These are phyloP conservation scores for Boletus rubescentipes DNA, from an alignment of 768 basidiomycete species.

Conservation along the genomic window DNA sequence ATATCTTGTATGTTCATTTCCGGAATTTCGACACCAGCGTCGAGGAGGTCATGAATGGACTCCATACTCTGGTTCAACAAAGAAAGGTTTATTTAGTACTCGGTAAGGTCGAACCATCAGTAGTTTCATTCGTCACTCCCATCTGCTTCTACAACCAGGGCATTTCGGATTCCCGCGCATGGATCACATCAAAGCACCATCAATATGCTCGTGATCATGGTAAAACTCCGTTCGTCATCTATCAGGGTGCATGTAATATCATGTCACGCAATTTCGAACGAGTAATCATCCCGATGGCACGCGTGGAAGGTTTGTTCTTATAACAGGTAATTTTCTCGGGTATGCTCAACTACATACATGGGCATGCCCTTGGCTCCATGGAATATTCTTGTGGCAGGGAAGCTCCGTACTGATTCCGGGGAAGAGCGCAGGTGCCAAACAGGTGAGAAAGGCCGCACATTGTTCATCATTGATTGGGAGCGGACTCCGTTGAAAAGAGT, in stretches of 20 bases:
- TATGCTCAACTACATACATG: slow-evolving; percentile 5
- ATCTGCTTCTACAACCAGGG: slow-evolving; percentile 25
- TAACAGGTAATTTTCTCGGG: background rate
- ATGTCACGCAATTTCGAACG: slow-evolving; percentile 48
- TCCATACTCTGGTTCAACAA: slow-evolving; percentile 40
- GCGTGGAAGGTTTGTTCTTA: slow-evolving; percentile 30
- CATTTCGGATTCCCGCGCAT: slow-evolving; percentile 44
- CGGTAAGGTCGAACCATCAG: slow-evolving; percentile 15
- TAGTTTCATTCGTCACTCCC: background rate
- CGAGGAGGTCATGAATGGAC: slow-evolving; percentile 44
- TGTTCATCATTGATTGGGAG: slow-evolving; percentile 27
- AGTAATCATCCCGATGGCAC: slow-evolving; percentile 43
- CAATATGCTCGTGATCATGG: slow-evolving; percentile 50
- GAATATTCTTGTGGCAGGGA: slow-evolving; percentile 30
- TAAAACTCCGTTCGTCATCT: slow-evolving; percentile 50
- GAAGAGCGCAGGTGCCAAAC: slow-evolving; percentile 24
- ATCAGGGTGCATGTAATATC: slow-evolving; percentile 48
- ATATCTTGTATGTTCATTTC: slow-evolving; percentile 54
- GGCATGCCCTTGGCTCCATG: slow-evolving; percentile 35
- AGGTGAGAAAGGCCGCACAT: slow-evolving; percentile 40
- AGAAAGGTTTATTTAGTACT: slow-evolving; percentile 46
- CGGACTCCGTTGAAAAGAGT: slow-evolving; percentile 34
- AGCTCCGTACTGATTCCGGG: slow-evolving; percentile 29
- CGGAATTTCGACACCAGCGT: slow-evolving; percentile 46
- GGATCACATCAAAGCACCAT: slow-evolving; percentile 47